phyloP scores from a whole-genome alignment of 495 filamentous ascomycete species.

The Neurospora terricola region DNA sequence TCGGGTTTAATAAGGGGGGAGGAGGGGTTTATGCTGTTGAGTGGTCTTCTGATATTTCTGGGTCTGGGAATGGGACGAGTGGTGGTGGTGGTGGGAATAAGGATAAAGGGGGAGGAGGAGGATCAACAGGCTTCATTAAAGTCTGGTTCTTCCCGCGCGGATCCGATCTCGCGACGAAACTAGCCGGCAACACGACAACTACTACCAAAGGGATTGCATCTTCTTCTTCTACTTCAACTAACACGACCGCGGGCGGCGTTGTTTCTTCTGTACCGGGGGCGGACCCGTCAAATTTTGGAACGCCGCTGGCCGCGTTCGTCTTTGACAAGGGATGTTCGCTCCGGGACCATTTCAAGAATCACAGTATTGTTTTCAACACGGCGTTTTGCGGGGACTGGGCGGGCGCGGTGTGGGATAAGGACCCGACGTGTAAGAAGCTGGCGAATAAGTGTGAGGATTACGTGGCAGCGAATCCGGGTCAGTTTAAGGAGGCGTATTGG shows the following conservation, averaged over 20 bases:
- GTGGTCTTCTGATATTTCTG: conserved; percentile 36
- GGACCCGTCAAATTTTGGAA: conserved; percentile 54
- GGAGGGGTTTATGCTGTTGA: conserved; percentile 76
- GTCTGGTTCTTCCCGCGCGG: conserved; percentile 71
- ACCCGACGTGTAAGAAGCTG: conserved; percentile 29
- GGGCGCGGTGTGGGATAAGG: conserved; percentile 45
- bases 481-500: conserved; percentile 59
- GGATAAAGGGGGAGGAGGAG: not conserved
- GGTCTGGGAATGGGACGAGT: not conserved
- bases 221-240: not conserved
- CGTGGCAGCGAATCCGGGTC: conserved; percentile 44
- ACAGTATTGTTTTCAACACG: conserved; percentile 72
- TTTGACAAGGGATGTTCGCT: conserved; percentile 53
- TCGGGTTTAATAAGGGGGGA: conserved; percentile 58
- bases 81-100: not conserved
- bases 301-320: conserved; percentile 54
- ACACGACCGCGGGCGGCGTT: conserved; percentile 1
- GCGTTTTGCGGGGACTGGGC: conserved; percentile 91
- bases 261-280: conserved; percentile 35
- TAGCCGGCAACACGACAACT: conserved; percentile 31
- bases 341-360: conserved; percentile 52
- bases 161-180: conserved; percentile 23
- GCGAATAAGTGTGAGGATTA: conserved; percentile 50
- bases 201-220: conserved; percentile 18
- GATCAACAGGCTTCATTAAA: conserved; percentile 38